These are phyloP conservation scores for Aspergillus flavus DNA, from an alignment of 2,329 filamentous ascomycete genomes.

Conservation along the genomic window DNA sequence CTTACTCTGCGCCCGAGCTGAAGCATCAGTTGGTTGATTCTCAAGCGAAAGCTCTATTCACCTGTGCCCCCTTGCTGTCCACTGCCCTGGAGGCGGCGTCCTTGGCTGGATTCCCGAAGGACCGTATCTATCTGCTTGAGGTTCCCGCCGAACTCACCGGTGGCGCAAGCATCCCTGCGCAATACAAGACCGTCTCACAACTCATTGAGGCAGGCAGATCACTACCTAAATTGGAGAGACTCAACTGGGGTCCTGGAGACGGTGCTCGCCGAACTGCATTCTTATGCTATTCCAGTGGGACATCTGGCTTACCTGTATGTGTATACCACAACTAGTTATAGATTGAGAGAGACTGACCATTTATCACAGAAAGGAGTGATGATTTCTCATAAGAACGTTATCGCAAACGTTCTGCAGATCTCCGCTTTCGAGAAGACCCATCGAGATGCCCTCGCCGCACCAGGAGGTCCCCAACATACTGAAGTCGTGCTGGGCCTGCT, in stretches of 20 bases:
- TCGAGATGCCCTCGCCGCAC: conserved; percentile 26
- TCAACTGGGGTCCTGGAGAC: conserved; percentile 47
- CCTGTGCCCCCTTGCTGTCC: conserved; percentile 67
- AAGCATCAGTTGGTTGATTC: conserved; percentile 72
- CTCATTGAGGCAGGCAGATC: conserved; percentile 63
- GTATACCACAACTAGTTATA: neutral
- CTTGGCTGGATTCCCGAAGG: conserved; percentile 63
- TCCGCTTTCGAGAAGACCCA: conserved; percentile 51
- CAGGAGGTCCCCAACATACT: conserved; percentile 52
- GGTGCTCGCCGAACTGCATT: conserved; percentile 67
- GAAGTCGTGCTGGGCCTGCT: conserved; percentile 69
- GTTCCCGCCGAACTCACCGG: conserved; percentile 60
- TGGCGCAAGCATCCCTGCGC: conserved; percentile 44
- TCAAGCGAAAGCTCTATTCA: conserved; percentile 70
- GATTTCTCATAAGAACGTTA: conserved; percentile 79
- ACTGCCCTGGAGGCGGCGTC: conserved; percentile 67
- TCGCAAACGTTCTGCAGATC: conserved; percentile 72
- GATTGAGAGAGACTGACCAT: neutral
- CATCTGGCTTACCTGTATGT: conserved; percentile 72
- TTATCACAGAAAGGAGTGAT: conserved; percentile 72
- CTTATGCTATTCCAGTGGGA: conserved; percentile 79
- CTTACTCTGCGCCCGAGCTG: conserved; percentile 70
- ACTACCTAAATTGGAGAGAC: conserved; percentile 41
- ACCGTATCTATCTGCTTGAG: conserved; percentile 70
- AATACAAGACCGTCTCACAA: conserved; percentile 67